Evolutionary conservation across 305 asterid species (phyloP).

Genomic region (Plantago rigida): DNA sequence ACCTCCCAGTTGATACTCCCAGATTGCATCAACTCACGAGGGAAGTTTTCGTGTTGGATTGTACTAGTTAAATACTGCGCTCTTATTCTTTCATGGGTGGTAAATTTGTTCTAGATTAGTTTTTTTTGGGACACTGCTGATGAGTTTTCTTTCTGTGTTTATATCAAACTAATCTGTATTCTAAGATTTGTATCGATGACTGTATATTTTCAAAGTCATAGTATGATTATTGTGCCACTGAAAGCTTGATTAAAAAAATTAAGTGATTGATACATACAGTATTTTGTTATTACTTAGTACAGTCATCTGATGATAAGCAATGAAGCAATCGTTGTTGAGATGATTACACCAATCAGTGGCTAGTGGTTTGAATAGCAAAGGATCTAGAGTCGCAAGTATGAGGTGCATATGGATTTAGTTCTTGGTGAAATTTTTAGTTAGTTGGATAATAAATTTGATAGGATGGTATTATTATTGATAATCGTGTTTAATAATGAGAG

Average conservation of each 20-base stretch:
- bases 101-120: background rate
- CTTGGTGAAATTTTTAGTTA: too few species aligned
- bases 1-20: background rate
- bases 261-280: too few species aligned
- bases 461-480: too few species aligned
- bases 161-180: background rate
- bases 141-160: background rate
- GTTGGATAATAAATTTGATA: too few species aligned
- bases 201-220: background rate
- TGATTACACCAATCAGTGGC: too few species aligned
- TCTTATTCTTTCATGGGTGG: conserved; percentile 3
- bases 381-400: too few species aligned
- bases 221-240: background rate
- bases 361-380: too few species aligned
- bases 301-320: too few species aligned
- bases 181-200: background rate
- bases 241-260: background rate
- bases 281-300: too few species aligned
- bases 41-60: background rate
- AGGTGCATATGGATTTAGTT: too few species aligned
- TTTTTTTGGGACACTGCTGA: background rate
- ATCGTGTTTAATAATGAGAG: too few species aligned
- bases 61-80: conserved; percentile 3
- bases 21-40: background rate
- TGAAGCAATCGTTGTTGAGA: too few species aligned